Evolutionary conservation across 2,329 filamentous ascomycete species (phyloP).

Genomic region (Chalaropsis ovoidea): DNA sequence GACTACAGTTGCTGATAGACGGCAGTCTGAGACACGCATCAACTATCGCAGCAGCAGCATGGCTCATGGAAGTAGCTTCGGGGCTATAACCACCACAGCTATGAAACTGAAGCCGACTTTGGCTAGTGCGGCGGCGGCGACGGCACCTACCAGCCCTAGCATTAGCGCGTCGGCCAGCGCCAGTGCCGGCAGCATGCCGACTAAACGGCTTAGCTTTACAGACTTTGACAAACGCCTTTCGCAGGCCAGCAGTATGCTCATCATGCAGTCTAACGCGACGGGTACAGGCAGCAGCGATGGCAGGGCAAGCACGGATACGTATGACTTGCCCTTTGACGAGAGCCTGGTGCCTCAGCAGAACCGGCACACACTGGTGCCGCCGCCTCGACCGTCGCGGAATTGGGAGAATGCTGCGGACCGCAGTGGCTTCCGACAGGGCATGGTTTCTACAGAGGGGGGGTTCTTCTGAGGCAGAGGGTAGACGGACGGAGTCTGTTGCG

Average conservation of each 20-base stretch:
- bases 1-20: slow-evolving; percentile 33
- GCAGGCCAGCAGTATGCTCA: slow-evolving; percentile 50
- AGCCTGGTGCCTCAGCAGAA: slow-evolving; percentile 1
- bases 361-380: slow-evolving; percentile 18
- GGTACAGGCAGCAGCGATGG: slow-evolving; percentile 40
- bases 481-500: no score
- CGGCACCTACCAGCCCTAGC: slow-evolving; percentile 7
- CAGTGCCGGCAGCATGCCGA: slow-evolving; percentile 31
- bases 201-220: slow-evolving; percentile 50
- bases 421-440: slow-evolving; percentile 11
- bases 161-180: background rate
- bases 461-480: slow-evolving; percentile 15
- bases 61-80: slow-evolving; percentile 27
- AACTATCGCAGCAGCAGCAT: slow-evolving; percentile 21
- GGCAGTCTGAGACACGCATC: slow-evolving; percentile 24
- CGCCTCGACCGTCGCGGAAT: slow-evolving; percentile 19
- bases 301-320: slow-evolving; percentile 18
- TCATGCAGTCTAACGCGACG: slow-evolving; percentile 48
- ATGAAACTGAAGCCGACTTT: background rate
- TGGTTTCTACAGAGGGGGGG: slow-evolving; percentile 18
- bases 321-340: slow-evolving; percentile 19
- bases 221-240: slow-evolving; percentile 52
- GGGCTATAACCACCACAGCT: background rate
- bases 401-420: slow-evolving; percentile 17
- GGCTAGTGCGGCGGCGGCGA: background rate